These are phyloP conservation scores for Clonostachys rosea DNA, from an alignment of 2,329 filamentous ascomycete genomes.

Conservation along the genomic window DNA sequence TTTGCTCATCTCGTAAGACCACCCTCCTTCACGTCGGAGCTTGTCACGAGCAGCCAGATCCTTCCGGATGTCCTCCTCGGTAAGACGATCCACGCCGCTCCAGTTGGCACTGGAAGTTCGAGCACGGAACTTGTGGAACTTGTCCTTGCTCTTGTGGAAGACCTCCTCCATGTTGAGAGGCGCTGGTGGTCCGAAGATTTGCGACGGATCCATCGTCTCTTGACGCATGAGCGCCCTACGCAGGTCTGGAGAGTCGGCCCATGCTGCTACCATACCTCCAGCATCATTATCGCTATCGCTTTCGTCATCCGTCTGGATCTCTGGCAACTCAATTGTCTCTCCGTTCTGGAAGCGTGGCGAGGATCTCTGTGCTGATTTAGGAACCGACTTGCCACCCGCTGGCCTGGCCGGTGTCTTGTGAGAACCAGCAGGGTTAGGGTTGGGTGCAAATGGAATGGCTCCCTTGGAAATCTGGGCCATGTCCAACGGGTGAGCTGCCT, in stretches of 20 bases:
- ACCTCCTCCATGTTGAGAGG: conserved; percentile 95
- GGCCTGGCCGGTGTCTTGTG: conserved; percentile 68
- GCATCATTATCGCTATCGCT: conserved; percentile 70
- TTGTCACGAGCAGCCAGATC: conserved; percentile 77
- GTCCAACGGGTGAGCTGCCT: conserved; percentile 67
- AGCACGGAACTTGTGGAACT: conserved; percentile 81
- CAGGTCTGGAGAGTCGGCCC: conserved; percentile 86
- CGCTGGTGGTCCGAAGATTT: conserved; percentile 83
- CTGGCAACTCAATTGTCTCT: conserved; percentile 86
- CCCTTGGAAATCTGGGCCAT: conserved; percentile 85
- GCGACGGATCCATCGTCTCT: conserved; percentile 77
- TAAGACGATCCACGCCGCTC: conserved; percentile 76
- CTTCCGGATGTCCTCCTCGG: conserved; percentile 78
- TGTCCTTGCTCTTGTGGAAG: conserved; percentile 83
- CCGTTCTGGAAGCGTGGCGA: conserved; percentile 86
- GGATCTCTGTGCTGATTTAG: conserved; percentile 58
- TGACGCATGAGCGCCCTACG: conserved; percentile 72
- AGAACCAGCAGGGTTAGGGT: conserved; percentile 49
- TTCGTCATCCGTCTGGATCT: conserved; percentile 93
- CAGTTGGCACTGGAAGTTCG: conserved; percentile 95
- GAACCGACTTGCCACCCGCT: conserved; percentile 44
- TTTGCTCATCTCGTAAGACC: conserved; percentile 63
- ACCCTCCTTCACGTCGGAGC: conserved; percentile 78
- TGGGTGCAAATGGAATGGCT: conserved; percentile 84
- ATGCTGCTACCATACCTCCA: conserved; percentile 56